phyloP scores from a whole-genome alignment of 441 rosid genomes.

The Mallotus japonicus region DNA sequence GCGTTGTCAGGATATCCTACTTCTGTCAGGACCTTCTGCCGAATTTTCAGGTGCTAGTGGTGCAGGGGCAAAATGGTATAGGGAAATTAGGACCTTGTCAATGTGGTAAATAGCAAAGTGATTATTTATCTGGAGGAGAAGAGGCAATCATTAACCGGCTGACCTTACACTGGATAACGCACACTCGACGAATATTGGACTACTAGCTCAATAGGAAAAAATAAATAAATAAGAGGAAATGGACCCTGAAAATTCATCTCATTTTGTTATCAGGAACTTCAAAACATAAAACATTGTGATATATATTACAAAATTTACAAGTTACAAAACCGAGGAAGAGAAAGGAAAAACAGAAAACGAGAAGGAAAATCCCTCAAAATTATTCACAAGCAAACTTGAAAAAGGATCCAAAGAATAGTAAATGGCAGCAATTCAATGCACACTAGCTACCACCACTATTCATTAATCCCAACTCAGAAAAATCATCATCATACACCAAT shows the following conservation, averaged over 20 bases:
- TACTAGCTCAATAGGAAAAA: too few relatives aligned
- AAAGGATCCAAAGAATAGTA: too few relatives aligned
- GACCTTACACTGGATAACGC: too few relatives aligned
- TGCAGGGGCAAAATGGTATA: background rate
- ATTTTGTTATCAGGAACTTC: too few relatives aligned
- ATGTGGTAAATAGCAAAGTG: constrained; percentile 1
- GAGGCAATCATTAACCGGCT: too few relatives aligned
- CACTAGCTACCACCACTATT: background rate
- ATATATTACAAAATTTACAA: background rate
- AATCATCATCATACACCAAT: background rate
- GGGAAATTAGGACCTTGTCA: constrained; percentile 2
- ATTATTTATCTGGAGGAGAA: background rate
- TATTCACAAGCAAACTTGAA: background rate
- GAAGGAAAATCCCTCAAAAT: constrained; percentile 4
- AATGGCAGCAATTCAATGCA: too few relatives aligned
- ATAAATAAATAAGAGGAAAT: too few relatives aligned
- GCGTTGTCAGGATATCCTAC: background rate
- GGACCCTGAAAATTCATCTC: too few relatives aligned
- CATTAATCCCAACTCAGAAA: background rate
- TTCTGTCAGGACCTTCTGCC: background rate
- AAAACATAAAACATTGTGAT: background rate
- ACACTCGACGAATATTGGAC: too few relatives aligned
- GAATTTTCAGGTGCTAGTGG: background rate
- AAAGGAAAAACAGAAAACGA: background rate
- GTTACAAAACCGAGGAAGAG: background rate